Conservation (phyloP, 1,284 basidiomycete species). For the Pseudozyma pruni region DNA sequence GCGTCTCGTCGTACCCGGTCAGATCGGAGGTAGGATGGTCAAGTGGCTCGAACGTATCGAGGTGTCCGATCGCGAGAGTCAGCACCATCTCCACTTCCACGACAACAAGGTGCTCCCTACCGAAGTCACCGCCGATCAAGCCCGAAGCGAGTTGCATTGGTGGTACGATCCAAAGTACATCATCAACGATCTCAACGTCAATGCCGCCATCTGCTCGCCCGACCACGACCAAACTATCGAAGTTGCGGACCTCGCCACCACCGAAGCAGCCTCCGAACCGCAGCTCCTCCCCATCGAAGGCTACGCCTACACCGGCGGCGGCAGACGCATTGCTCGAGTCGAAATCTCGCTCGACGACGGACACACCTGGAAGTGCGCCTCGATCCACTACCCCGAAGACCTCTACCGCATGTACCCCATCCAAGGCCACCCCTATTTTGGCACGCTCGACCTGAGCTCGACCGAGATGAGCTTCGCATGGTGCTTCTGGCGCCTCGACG, state of each 20-base stretch:
- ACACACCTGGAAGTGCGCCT: conserved; percentile 72
- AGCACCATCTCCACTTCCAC: conserved; percentile 70
- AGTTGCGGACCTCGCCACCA: conserved; percentile 19
- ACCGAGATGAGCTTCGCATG: conserved; percentile 75
- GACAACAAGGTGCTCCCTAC: conserved; percentile 77
- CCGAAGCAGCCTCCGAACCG: not conserved
- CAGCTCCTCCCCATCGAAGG: conserved; percentile 69
- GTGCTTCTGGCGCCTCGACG: conserved; percentile 75
- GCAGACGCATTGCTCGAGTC: conserved; percentile 74
- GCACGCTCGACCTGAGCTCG: conserved; percentile 71
- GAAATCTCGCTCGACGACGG: conserved; percentile 76
- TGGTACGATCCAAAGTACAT: conserved; percentile 75
- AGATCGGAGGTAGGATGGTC: conserved; percentile 73
- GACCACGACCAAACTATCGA: conserved; percentile 73
- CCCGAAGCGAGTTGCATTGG: conserved; percentile 73
- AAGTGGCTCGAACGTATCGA: conserved; percentile 76
- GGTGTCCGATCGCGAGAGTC: conserved; percentile 72
- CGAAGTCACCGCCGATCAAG: conserved; percentile 73
- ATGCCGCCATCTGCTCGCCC: conserved; percentile 75
- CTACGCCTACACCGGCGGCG: conserved; percentile 78
- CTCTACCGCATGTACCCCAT: conserved; percentile 70
- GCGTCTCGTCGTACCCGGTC: conserved; percentile 75
- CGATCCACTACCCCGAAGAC: conserved; percentile 74
- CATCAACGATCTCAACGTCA: conserved; percentile 75
- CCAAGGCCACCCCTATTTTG: conserved; percentile 65